A percentile compares a stretch with the other conserved stretches of the same genome.
Conservation (phyloP, 345 rosid genomes). For the Rhodamnia argentea region DNA sequence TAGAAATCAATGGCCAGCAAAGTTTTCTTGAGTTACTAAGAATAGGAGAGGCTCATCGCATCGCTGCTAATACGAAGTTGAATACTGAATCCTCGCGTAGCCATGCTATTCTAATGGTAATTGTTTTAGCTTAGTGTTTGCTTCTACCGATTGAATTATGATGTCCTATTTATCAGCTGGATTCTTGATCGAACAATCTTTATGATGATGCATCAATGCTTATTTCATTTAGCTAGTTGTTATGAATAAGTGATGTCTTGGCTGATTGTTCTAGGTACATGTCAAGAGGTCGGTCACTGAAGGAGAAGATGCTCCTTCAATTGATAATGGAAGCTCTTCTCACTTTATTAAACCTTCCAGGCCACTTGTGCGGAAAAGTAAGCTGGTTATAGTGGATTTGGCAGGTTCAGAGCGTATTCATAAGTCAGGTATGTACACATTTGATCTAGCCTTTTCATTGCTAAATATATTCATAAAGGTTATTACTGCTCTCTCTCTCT, state of each 20-base stretch:
- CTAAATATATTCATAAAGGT: background rate
- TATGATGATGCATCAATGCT: background rate
- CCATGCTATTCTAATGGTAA: constrained; percentile 96
- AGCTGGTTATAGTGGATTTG: constrained; percentile 88
- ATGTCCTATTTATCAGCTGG: background rate
- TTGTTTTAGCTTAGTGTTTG: background rate
- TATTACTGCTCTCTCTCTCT: background rate
- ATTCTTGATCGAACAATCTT: background rate
- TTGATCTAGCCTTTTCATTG: background rate
- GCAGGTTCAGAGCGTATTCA: constrained; percentile 99
- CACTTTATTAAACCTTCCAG: constrained; percentile 60
- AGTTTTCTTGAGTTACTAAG: constrained; percentile 70
- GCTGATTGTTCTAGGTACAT: constrained; percentile 48
- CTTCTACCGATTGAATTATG: background rate
- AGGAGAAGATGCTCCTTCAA: constrained; percentile 45
- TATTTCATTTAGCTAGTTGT: background rate
- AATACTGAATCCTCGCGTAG: constrained; percentile 98
- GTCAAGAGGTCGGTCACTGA: constrained; percentile 68
- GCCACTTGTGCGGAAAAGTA: constrained; percentile 77
- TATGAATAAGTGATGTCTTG: background rate
- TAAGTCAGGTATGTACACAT: constrained; percentile 61
- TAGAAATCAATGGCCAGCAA: constrained; percentile 72
- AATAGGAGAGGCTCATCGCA: constrained; percentile 81
- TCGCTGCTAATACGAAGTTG: constrained; percentile 93
- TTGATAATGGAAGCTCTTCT: constrained; percentile 43